A percentile compares a stretch with the other conserved stretches of the same genome.
These are phyloP conservation scores for Pleurotus cornucopiae DNA, from an alignment of 768 basidiomycete species.

Conservation along the genomic window DNA sequence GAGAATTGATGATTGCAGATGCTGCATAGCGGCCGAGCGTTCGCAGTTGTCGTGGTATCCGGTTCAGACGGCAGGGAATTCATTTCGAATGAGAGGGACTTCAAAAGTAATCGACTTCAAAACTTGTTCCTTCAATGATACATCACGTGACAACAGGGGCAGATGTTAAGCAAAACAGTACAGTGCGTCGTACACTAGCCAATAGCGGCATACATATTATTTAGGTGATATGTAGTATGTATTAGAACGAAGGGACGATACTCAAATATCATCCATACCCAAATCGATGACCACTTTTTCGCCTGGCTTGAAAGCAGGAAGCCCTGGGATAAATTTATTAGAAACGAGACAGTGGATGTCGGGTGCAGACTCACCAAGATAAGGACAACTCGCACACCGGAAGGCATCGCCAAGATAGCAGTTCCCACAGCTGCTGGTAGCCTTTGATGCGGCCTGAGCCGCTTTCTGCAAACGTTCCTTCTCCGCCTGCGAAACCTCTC, in stretches of 20 bases:
- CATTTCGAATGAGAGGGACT: too few species aligned
- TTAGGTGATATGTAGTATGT: background rate
- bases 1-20: slow-evolving; percentile 44
- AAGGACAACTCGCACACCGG: slow-evolving; percentile 93
- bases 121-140: too few species aligned
- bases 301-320: slow-evolving; percentile 97
- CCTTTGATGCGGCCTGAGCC: slow-evolving; percentile 73
- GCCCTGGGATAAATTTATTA: slow-evolving; percentile 47
- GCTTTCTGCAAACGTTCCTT: slow-evolving; percentile 62
- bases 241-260: background rate
- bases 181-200: slow-evolving; percentile 4
- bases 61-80: too few species aligned
- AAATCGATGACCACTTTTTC: slow-evolving; percentile 94
- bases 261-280: slow-evolving; percentile 83
- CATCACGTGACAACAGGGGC: too few species aligned
- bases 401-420: slow-evolving; percentile 99
- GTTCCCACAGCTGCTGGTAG: slow-evolving; percentile 94
- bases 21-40: slow-evolving; percentile 34
- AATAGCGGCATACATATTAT: background rate
- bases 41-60: slow-evolving; percentile 9
- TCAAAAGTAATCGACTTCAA: too few species aligned
- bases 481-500: slow-evolving; percentile 55
- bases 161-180: too few species aligned
- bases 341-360: slow-evolving; percentile 6
- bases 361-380: slow-evolving; percentile 70